Percentiles rank a stretch among this genome's conserved stretches.
These are phyloP conservation scores for Ascochyta lentis DNA, from an alignment of 2,329 filamentous ascomycete genomes.

Conservation along the genomic window DNA sequence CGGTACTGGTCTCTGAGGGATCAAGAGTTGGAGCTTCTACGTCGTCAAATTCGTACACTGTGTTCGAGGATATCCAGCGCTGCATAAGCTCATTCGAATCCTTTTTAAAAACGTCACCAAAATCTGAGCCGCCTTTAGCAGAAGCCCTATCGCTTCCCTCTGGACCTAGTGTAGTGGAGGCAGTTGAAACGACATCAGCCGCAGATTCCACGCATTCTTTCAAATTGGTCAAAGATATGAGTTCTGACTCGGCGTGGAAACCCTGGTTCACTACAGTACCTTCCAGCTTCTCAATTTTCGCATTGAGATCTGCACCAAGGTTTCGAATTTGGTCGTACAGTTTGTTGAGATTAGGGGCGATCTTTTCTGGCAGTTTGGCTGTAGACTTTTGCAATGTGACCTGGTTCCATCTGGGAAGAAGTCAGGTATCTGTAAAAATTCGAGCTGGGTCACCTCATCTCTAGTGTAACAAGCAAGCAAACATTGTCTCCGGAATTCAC, in stretches of 20 bases:
- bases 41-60: conserved; percentile 30
- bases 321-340: conserved; percentile 30
- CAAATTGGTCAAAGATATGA: conserved; percentile 29
- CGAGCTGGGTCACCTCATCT: neutral
- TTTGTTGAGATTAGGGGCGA: conserved; percentile 31
- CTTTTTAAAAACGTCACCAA: conserved; percentile 28
- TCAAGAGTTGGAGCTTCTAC: conserved; percentile 13
- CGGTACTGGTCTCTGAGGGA: conserved; percentile 20
- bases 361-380: conserved; percentile 26
- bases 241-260: conserved; percentile 17
- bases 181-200: conserved; percentile 31
- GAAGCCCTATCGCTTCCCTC: conserved; percentile 21
- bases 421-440: neutral
- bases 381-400: conserved; percentile 30
- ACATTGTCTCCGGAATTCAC: conserved; percentile 3
- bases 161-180: conserved; percentile 28
- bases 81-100: conserved; percentile 26
- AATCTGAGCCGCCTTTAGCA: conserved; percentile 28
- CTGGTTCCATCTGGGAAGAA: conserved; percentile 27
- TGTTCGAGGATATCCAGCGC: conserved; percentile 30
- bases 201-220: conserved; percentile 32
- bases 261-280: conserved; percentile 14
- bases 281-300: conserved; percentile 28
- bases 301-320: conserved; percentile 26
- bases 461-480: neutral